Base-by-base conservation (phyloP, 2,329 filamentous ascomycete genomes). In the Exutisphaerella laricina region DNA sequence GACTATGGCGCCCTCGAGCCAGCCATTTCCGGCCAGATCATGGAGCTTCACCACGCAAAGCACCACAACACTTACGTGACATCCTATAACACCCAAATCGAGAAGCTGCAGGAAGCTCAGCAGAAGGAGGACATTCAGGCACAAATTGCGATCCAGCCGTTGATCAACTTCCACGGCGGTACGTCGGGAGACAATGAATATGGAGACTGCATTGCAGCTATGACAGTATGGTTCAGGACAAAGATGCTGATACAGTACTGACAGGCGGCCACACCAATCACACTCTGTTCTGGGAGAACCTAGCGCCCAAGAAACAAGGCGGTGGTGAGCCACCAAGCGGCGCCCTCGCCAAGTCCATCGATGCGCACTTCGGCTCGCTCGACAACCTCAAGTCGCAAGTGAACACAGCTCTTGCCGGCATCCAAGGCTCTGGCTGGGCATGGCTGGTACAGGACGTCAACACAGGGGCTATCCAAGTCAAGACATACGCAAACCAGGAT, bases 1-100 rank as follows among this genome's bases (percentile, higher is more conserved):
- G 92, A 96, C 76, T 98, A 96, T 69, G 87, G 84, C 64, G 92
- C 89, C 39, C 88, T 98, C 59, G 92, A 98, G 73, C 79, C 78
- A 55, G 68, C 76, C 63, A 77, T 95, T 72, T 89, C 84, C 36
- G 84, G 85, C 66, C 80, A 92, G 71, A 95, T 95, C 73, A 95
- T 95, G 89, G 86, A 94, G 73, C 79, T 94, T 33, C 89, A 95
- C 76, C 85, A 95, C 79, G 82, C 79, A 71, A 90, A 88, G 70
- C 88, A 95, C 77, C 89, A 95, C 74, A 82, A 90, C 70, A 89
- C 88, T 61, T 95, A 95, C 67, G 87, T 95, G 58, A 92, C 82
- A 68, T 84, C 83, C 66, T 85, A 86, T 74, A 95, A 95, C 73
- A 76, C 82, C 48, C 83, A 86, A 45, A 71, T 80, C 55, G 81